phyloP scores from a whole-genome alignment of 2,329 filamentous ascomycete genomes.

The Mycosphaerella arachidis region DNA sequence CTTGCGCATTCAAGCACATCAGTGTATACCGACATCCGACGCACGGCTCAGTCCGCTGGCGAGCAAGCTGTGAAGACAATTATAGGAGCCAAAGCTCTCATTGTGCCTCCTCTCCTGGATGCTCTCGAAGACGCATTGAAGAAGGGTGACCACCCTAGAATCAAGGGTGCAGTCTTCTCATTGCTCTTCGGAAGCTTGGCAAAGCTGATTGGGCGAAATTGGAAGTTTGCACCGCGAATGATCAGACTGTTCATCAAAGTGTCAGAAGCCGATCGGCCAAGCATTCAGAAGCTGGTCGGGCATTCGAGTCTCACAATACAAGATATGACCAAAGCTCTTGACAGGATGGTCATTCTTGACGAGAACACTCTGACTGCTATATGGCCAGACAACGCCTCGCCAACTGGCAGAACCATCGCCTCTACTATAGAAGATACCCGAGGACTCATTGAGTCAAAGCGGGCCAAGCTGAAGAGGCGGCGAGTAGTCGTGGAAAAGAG shows the following conservation, averaged over 20 bases:
- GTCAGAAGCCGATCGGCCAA: constrained; percentile 85
- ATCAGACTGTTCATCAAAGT: constrained; percentile 88
- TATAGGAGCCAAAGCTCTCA: constrained; percentile 78
- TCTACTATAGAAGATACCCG: constrained; percentile 53
- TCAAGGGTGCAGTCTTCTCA: constrained; percentile 92
- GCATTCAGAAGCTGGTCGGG: constrained; percentile 82
- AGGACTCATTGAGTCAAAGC: constrained; percentile 59
- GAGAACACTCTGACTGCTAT: constrained; percentile 66
- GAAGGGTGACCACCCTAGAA: constrained; percentile 77
- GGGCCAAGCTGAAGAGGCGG: constrained; percentile 69
- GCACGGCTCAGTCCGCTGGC: constrained; percentile 83
- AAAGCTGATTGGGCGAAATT: constrained; percentile 84
- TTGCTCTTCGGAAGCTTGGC: constrained; percentile 82
- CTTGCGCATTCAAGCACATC: constrained; percentile 87
- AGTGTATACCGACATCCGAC: constrained; percentile 89
- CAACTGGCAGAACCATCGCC: constrained; percentile 31
- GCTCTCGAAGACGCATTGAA: constrained; percentile 74
- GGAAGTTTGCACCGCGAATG: constrained; percentile 88
- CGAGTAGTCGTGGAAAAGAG: constrained; percentile 73
- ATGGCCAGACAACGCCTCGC: constrained; percentile 49
- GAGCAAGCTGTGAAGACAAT: constrained; percentile 92
- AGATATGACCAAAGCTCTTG: constrained; percentile 85
- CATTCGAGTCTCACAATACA: constrained; percentile 79
- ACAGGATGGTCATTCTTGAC: constrained; percentile 80
- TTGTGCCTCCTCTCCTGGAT: constrained; percentile 81